Conservation (phyloP, 2,329 filamentous ascomycete genomes). For the Cryphonectria naterciae region DNA sequence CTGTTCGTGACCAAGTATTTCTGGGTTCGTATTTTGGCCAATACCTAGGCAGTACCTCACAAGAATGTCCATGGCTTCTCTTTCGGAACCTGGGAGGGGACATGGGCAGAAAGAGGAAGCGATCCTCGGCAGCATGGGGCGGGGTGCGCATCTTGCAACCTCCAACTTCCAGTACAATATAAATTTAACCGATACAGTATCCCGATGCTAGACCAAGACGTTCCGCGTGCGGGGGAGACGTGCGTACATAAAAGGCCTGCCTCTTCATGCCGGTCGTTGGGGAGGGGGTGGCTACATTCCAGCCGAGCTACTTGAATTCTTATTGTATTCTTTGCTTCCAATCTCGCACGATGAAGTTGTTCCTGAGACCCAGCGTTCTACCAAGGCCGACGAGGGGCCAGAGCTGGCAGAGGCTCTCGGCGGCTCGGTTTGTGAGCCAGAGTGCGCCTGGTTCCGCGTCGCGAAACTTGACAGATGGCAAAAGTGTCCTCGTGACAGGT, state of each 20-base stretch:
- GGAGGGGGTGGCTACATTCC: not conserved
- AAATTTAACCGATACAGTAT: not conserved
- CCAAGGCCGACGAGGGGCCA: not conserved
- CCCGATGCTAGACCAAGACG: not conserved
- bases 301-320: not conserved
- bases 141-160: not conserved
- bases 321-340: not conserved
- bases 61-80: not conserved
- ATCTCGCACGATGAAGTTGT: slow-evolving; percentile 1
- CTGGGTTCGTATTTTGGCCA: not conserved
- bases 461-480: slow-evolving; percentile 18
- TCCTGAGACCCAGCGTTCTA: not conserved
- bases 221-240: slow-evolving; percentile 7
- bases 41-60: not conserved
- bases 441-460: not conserved
- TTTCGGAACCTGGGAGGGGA: no score
- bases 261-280: not conserved
- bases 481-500: slow-evolving; percentile 33
- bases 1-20: not conserved
- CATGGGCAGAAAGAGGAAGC: not conserved
- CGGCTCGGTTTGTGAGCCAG: slow-evolving; percentile 2
- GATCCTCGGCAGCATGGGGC: slow-evolving; percentile 1
- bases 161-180: not conserved
- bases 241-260: not conserved
- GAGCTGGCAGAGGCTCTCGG: not conserved